Evolutionary conservation across 106 monocot genomes (phyloP), one percentile per base, ranked within the genome.

Genomic region (Allium fistulosum): DNA sequence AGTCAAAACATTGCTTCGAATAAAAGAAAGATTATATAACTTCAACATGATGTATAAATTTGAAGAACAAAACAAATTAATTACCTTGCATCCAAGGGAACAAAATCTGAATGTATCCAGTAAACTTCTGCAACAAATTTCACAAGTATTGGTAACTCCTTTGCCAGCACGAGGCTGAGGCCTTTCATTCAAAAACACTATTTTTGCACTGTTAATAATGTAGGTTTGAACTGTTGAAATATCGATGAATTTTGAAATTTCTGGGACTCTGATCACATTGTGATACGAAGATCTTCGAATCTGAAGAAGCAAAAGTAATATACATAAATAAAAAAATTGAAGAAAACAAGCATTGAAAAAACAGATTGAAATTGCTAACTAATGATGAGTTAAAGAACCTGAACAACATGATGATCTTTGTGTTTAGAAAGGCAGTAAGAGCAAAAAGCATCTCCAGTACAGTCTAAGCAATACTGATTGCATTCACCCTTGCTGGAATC

Each of bases 201-300:
- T 95, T 81, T 95, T 95, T 26, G 95, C 95, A 64, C 95, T 95
- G 81, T 95, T 95, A 53, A 95, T 95, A 75, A 95, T 72, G 83
- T 95, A 95, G 28, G 95, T 95, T 74, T 95, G 95, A 57, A 95
- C 91, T 49, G 78, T 70, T 0, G 95, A 81, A 9, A 95, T 91
- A 77, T 95, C 95, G 14, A 95, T 92, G 75, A 91, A 91, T 76
- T 96, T 96, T 22, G 91, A 84, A 50, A 96, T 88, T 69, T 96
- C 95, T 10, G 95, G 86, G 9, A 96, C 95, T 69, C 95, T 81
- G 59, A 95, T 85, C 76, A 95, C 95, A 69, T 95, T 95, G 71
- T 95, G 91, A 66, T 92, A 96, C 51, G 91, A 92, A n/a, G 91
- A 92, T 27, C 88, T 86, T 79, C 95, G 71, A 68, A 96, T 91